phyloP scores from a whole-genome alignment of 805 yeast species.

The Candida dajiaensis region DNA sequence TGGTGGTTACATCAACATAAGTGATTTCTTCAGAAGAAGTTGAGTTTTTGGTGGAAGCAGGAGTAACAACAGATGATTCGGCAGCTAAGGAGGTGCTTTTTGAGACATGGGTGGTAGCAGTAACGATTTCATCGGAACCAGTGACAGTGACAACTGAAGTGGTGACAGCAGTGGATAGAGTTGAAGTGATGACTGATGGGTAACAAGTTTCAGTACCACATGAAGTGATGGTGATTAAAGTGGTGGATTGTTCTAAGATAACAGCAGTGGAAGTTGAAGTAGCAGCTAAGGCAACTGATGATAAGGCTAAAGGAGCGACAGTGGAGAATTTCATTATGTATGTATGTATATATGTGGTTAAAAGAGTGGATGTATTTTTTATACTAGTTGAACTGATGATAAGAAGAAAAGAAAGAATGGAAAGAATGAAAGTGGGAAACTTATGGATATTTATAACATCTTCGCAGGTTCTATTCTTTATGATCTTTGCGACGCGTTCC shows the following conservation, averaged over 20 bases:
- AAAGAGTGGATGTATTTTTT: constrained; percentile 21
- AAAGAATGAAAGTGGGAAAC: not conserved
- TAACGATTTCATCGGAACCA: constrained; percentile 15
- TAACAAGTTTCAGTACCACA: constrained; percentile 19
- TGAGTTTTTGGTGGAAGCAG: constrained; percentile 27
- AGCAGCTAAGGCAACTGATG: constrained; percentile 20
- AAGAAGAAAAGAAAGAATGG: not conserved
- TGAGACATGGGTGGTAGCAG: constrained; percentile 17
- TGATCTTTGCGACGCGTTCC: not conserved
- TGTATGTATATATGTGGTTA: constrained; percentile 1
- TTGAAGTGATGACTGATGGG: constrained; percentile 1
- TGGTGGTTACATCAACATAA: constrained; percentile 33
- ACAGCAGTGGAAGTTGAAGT: constrained; percentile 19
- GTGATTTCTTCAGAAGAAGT: constrained; percentile 36
- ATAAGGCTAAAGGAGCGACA: constrained; percentile 18
- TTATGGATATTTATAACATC: not conserved
- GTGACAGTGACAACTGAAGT: constrained; percentile 19
- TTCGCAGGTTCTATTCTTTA: not conserved
- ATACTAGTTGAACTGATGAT: not conserved
- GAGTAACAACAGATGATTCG: constrained; percentile 1
- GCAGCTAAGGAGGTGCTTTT: constrained; percentile 2
- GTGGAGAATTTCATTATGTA: constrained; percentile 23
- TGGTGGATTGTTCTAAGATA: constrained; percentile 13
- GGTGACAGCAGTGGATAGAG: constrained; percentile 11
- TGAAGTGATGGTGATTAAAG: constrained; percentile 24